Evolutionary conservation across 495 filamentous ascomycete species (phyloP).

Genomic region (Penicillium soppii): DNA sequence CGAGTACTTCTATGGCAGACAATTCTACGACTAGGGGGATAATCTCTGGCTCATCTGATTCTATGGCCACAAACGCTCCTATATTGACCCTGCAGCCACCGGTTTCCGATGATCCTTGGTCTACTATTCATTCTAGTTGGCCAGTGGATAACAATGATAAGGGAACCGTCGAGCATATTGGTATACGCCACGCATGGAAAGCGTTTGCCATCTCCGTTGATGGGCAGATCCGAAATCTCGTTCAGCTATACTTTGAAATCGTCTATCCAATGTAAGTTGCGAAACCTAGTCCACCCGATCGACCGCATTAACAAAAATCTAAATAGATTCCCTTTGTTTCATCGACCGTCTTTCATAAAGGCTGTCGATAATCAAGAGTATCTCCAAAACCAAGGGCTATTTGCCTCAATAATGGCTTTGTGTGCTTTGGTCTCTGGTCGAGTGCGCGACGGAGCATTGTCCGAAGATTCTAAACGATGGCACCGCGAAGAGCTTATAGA

Average conservation of each 20-base stretch:
- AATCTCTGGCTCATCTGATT: constrained; percentile 17
- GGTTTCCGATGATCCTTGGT: constrained; percentile 23
- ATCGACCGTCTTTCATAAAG: constrained; percentile 38
- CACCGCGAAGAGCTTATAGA: constrained; percentile 27
- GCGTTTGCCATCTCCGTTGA: constrained; percentile 31
- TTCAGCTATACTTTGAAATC: constrained; percentile 46
- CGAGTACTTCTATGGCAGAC: background rate
- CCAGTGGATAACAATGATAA: constrained; percentile 26
- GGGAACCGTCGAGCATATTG: no score
- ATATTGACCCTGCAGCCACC: constrained; percentile 15
- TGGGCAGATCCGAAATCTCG: constrained; percentile 29
- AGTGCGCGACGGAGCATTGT: constrained; percentile 46
- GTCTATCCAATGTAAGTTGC: constrained; percentile 35
- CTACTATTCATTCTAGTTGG: constrained; percentile 17
- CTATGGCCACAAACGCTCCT: constrained; percentile 17
- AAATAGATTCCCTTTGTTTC: constrained; percentile 49
- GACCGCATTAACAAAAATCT: background rate
- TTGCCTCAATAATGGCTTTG: constrained; percentile 49
- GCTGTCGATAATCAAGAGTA: constrained; percentile 38
- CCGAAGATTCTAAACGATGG: constrained; percentile 29
- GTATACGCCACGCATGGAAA: constrained; percentile 30
- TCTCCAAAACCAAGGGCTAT: constrained; percentile 38
- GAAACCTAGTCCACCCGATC: background rate
- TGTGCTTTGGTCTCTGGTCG: constrained; percentile 47
- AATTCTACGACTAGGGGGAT: constrained; percentile 6